phyloP scores from a whole-genome alignment of 2,329 filamentous ascomycete genomes.

The Basipetospora chlamydospora region DNA sequence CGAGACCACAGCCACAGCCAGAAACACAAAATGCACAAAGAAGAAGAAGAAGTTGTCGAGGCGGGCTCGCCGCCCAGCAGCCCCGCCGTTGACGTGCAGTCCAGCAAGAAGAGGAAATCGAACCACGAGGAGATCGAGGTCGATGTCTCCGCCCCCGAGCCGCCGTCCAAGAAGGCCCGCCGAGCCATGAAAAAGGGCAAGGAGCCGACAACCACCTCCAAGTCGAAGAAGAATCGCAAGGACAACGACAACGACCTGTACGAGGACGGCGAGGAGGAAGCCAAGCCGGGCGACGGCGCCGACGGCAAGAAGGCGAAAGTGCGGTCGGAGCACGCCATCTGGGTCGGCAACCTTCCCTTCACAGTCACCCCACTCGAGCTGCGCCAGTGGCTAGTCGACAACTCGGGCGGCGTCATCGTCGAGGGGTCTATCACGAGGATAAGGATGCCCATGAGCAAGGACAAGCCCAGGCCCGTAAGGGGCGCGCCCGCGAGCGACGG shows the following conservation, averaged over 20 bases:
- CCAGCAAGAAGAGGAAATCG: slow-evolving; percentile 59
- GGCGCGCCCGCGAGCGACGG: slow-evolving; percentile 7
- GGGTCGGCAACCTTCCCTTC: slow-evolving; percentile 95
- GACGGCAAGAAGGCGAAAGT: slow-evolving; percentile 24
- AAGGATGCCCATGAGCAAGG: slow-evolving; percentile 46
- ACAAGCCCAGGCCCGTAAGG: slow-evolving; percentile 13
- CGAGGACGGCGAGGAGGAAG: slow-evolving; percentile 22
- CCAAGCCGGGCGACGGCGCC: too few species aligned
- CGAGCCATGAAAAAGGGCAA: slow-evolving; percentile 81
- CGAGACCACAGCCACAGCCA: neutral
- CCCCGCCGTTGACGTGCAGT: neutral
- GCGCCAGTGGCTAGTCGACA: slow-evolving; percentile 63
- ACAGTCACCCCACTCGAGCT: slow-evolving; percentile 59
- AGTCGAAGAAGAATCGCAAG: slow-evolving; percentile 21
- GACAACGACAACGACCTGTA: slow-evolving; percentile 21
- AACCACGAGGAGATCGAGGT: slow-evolving; percentile 67
- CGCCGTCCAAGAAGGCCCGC: slow-evolving; percentile 84
- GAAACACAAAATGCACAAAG: neutral
- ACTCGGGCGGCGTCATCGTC: slow-evolving; percentile 50
- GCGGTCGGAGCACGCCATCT: slow-evolving; percentile 73
- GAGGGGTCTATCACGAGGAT: slow-evolving; percentile 68
- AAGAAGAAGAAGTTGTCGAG: neutral
- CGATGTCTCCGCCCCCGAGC: slow-evolving; percentile 77
- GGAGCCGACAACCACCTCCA: slow-evolving; percentile 31
- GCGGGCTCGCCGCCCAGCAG: neutral